These are phyloP conservation scores for Otatea glauca DNA, from an alignment of 176 grass and related monocot species.

Conservation along the genomic window DNA sequence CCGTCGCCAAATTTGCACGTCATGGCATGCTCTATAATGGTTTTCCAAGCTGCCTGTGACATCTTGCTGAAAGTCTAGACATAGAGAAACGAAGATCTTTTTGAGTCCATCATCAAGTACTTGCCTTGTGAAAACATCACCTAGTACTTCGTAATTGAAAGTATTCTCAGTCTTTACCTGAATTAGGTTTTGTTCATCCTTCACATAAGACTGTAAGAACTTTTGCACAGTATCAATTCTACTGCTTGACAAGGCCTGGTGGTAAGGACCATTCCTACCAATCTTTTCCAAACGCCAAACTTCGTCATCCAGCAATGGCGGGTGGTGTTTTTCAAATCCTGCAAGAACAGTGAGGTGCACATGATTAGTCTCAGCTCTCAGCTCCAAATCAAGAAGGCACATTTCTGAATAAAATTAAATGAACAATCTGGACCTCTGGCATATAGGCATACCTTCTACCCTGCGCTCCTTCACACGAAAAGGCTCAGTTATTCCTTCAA, in stretches of 20 bases:
- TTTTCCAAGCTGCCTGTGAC: conserved; percentile 51
- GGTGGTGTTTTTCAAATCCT: conserved; percentile 60
- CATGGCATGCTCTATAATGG: conserved; percentile 58
- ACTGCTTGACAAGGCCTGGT: conserved; percentile 37
- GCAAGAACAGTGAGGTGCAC: conserved; percentile 4
- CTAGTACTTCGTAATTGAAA: neutral
- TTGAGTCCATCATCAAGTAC: conserved; percentile 24
- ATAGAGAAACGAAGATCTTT: conserved; percentile 7
- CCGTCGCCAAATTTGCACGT: conserved; percentile 31
- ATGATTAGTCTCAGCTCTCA: neutral
- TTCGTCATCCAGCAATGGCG: conserved; percentile 45
- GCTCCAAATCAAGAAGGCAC: neutral
- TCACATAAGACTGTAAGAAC: conserved; percentile 53
- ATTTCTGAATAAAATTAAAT: neutral
- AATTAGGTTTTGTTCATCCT: conserved; percentile 48
- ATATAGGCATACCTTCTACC: conserved; percentile 50
- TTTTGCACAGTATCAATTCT: conserved; percentile 50
- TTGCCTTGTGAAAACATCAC: neutral
- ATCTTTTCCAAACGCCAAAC: conserved; percentile 62
- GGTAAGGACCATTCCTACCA: conserved; percentile 39
- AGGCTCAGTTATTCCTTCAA: conserved; percentile 56
- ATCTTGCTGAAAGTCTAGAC: conserved; percentile 55
- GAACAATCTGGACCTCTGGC: neutral
- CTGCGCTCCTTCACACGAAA: conserved; percentile 68
- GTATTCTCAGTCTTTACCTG: conserved; percentile 37